Conservation (phyloP, 192 early-diverging fungal species). For the Diversispora eburnea region DNA sequence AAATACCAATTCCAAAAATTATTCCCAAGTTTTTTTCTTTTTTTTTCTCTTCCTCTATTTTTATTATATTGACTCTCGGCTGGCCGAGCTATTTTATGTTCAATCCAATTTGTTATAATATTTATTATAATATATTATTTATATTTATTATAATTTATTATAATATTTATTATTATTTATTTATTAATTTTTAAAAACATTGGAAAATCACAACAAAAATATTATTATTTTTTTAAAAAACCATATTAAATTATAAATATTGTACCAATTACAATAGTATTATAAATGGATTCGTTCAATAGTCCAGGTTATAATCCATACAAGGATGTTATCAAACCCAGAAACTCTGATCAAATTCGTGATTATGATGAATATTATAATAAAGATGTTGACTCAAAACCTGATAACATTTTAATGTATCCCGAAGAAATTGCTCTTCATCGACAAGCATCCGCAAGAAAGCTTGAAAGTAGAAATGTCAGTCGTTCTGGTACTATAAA, state of each 20-base stretch:
- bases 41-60: background rate
- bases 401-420: background rate
- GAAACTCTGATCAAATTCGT: background rate
- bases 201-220: background rate
- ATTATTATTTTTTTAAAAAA: background rate
- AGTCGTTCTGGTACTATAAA: background rate
- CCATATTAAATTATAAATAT: background rate
- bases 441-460: background rate
- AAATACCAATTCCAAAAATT: no score
- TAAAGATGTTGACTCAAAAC: background rate
- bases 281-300: no score
- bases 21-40: no score
- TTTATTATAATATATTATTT: no score
- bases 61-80: background rate
- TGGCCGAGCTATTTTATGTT: conserved; percentile 11
- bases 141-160: background rate
- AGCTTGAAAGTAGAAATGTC: background rate
- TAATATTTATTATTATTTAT: background rate
- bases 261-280: background rate
- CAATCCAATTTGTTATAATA: no score
- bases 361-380: background rate
- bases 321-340: no score
- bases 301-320: conserved; percentile 14
- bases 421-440: conserved; percentile 15
- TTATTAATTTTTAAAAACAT: background rate